Evolutionary conservation across 1,284 basidiomycete species (phyloP).

Genomic region (Cystobasidium sp.): DNA sequence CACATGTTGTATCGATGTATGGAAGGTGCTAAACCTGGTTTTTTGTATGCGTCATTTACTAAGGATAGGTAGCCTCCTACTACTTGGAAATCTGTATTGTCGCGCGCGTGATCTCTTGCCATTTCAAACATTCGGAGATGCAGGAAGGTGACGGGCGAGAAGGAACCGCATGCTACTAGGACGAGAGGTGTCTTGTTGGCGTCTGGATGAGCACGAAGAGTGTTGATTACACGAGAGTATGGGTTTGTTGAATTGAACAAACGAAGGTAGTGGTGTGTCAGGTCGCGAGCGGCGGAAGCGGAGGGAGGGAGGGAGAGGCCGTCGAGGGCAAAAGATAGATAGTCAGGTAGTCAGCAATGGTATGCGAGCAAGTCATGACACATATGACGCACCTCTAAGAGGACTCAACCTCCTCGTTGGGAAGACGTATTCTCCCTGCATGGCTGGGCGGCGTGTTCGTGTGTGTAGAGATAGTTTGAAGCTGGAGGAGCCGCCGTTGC

Average conservation of each 20-base stretch:
- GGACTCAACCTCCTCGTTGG: slow-evolving; percentile 35
- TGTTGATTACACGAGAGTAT: neutral
- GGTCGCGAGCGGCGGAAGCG: too few species aligned
- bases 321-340: too few species aligned
- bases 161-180: slow-evolving; percentile 55
- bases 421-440: slow-evolving; percentile 45
- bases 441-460: neutral
- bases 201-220: slow-evolving; percentile 12
- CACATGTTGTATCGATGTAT: slow-evolving; percentile 55
- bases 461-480: neutral
- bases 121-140: slow-evolving; percentile 56
- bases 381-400: slow-evolving; percentile 17
- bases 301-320: too few species aligned
- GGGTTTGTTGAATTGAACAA: neutral
- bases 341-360: too few species aligned
- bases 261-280: neutral
- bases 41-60: slow-evolving; percentile 55
- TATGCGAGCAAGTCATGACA: neutral
- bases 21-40: slow-evolving; percentile 52
- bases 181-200: slow-evolving; percentile 53
- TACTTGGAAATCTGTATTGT: slow-evolving; percentile 52
- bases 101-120: slow-evolving; percentile 52
- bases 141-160: slow-evolving; percentile 55
- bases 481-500: too few species aligned
- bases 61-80: slow-evolving; percentile 54